These are phyloP conservation scores for Silene noctiflora DNA, from an alignment of 179 eudicot species.

Conservation along the genomic window DNA sequence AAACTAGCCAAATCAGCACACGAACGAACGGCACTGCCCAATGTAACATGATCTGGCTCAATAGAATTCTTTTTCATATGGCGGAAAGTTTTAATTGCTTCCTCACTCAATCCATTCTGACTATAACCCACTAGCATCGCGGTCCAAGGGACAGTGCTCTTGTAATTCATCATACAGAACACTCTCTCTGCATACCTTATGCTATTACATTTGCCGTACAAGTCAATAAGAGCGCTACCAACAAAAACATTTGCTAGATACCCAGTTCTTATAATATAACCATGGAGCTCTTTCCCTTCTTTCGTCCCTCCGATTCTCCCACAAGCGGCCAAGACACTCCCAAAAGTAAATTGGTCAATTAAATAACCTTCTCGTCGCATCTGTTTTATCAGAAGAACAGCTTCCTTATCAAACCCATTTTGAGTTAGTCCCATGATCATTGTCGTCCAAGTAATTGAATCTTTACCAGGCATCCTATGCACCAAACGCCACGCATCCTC, in stretches of 20 bases:
- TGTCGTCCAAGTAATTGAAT: constrained; percentile 87
- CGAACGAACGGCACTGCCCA: constrained; percentile 89
- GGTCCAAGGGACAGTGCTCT: constrained; percentile 90
- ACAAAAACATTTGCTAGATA: constrained; percentile 57
- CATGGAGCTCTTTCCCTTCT: constrained; percentile 87
- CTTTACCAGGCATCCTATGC: constrained; percentile 57
- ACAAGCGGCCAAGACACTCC: constrained; percentile 81
- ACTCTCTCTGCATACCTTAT: constrained; percentile 61
- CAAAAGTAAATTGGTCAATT: constrained; percentile 84
- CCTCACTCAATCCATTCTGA: constrained; percentile 78
- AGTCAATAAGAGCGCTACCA: constrained; percentile 92
- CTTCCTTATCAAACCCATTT: constrained; percentile 57
- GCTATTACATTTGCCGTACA: constrained; percentile 77
- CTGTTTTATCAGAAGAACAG: constrained; percentile 49
- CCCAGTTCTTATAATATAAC: constrained; percentile 49
- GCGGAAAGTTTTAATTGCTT: constrained; percentile 58
- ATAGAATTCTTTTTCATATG: constrained; percentile 62
- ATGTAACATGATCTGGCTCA: constrained; percentile 68
- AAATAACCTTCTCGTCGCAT: constrained; percentile 56
- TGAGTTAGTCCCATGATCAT: constrained; percentile 76
- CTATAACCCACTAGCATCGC: constrained; percentile 90
- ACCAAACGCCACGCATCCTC: constrained; percentile 53
- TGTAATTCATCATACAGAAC: constrained; percentile 54
- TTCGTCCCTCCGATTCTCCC: constrained; percentile 56
- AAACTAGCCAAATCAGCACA: constrained; percentile 80